Conservation (phyloP, 495 filamentous ascomycete species). For the Stereocaulon alpinum region DNA sequence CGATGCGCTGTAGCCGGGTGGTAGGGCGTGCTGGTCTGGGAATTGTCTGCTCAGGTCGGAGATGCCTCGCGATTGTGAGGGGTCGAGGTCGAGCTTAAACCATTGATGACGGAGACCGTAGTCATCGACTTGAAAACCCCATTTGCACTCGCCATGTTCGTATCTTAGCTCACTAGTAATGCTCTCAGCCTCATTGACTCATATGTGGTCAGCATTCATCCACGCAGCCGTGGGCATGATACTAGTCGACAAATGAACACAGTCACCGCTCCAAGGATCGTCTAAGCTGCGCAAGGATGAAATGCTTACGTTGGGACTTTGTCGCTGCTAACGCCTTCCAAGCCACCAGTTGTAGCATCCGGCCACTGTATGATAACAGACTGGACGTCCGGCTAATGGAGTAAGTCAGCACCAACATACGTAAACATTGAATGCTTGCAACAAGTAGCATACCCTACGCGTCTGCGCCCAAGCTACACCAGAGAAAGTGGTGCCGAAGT, state of each 20-base stretch:
- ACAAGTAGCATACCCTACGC: conserved; percentile 20
- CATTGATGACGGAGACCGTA: conserved; percentile 35
- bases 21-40: conserved; percentile 17
- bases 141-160: conserved; percentile 30
- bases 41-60: conserved; percentile 17
- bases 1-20: conserved; percentile 41
- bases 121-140: conserved; percentile 44
- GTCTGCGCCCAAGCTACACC: conserved; percentile 42
- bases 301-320: conserved; percentile 30
- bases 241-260: too few species aligned
- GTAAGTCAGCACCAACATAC: not conserved
- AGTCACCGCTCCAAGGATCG: too few species aligned
- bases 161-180: conserved; percentile 27
- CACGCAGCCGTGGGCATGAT: too few species aligned
- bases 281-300: not conserved
- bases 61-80: conserved; percentile 16
- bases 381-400: conserved; percentile 22
- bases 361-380: conserved; percentile 26
- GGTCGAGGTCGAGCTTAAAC: conserved; percentile 42
- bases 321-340: conserved; percentile 30
- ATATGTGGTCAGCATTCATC: too few species aligned
- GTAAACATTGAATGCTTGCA: not conserved
- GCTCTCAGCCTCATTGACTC: not conserved
- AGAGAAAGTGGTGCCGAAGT: conserved; percentile 38
- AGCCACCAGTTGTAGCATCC: conserved; percentile 19